Percentiles rank a stretch among this genome's conserved stretches.
These are phyloP conservation scores for Coemansia furcata DNA, from an alignment of 192 early-diverging fungal species.

Conservation along the genomic window DNA sequence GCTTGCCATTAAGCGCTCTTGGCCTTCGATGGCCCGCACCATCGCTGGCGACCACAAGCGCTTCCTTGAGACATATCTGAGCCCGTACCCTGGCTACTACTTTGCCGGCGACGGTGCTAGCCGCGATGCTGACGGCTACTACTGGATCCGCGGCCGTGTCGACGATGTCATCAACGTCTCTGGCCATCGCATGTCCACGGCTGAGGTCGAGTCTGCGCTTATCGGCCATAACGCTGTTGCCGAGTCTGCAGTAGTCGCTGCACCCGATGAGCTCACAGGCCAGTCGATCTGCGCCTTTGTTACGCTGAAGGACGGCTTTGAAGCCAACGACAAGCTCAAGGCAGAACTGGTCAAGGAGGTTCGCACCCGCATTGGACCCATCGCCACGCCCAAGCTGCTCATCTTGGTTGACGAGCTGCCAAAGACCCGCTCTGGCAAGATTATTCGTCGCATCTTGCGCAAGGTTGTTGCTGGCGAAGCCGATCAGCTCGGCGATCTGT, in stretches of 20 bases:
- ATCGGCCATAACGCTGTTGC: constrained; percentile 77
- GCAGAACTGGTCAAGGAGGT: constrained; percentile 73
- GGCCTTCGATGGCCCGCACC: constrained; percentile 91
- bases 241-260: constrained; percentile 88
- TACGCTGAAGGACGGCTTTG: constrained; percentile 68
- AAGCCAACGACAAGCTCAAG: constrained; percentile 51
- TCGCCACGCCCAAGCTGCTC: constrained; percentile 86
- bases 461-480: constrained; percentile 88
- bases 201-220: constrained; percentile 92
- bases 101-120: constrained; percentile 95
- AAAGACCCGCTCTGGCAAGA: constrained; percentile 95
- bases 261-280: constrained; percentile 85
- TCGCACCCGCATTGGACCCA: constrained; percentile 87
- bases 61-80: constrained; percentile 91
- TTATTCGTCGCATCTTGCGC: constrained; percentile 92
- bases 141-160: constrained; percentile 93
- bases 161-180: constrained; percentile 95
- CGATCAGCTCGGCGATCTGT: constrained; percentile 83
- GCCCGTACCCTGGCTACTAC: constrained; percentile 88
- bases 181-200: constrained; percentile 90
- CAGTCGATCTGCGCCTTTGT: constrained; percentile 87
- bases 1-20: constrained; percentile 79
- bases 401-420: constrained; percentile 86
- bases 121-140: constrained; percentile 91
- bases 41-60: constrained; percentile 89